Base-by-base conservation (phyloP, 2,329 filamentous ascomycete genomes). In the Cladorrhinum sp. region DNA sequence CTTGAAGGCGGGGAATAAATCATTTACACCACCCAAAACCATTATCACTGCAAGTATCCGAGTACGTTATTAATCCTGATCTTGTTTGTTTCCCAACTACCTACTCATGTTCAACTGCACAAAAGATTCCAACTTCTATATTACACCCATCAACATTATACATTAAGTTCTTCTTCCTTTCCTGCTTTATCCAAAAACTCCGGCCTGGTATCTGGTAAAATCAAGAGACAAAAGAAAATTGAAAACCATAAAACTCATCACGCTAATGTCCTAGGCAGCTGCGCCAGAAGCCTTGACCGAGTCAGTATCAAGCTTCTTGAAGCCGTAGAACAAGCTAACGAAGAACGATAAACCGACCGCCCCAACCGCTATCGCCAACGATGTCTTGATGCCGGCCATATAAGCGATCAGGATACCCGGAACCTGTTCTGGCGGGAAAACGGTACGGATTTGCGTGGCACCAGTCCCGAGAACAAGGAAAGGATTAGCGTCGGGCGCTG, bases 361-460 rank as follows among this genome's bases (percentile, higher is more conserved):
- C 23, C 22, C 24, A 16, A 50, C 16, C 22, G 49, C 49, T 24
- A 50, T 50, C 3, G 24, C 24, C 1, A 50, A 25, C 20, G 49
- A 24, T 16, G 24, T 27, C 24, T 50, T 50, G 49, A 50, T 50
- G 0, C 79, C 81, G 61, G 80, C 72, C 58, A 81, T 86, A 72
- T 89, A 89, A 0, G 82, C 83, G 0, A 67, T 57, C 9, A 86
- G 72, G 22, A 89, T 83, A 0, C 76, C 77, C 0, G 72, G 65
- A 0, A 87, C 70, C 60, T 75, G 76, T 24, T 80, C 68, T 0
- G 70, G 57, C 0, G 77, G 68, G 50, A 88, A 81, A 1, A 73
- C 72, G 3, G 53, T 53, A 64, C 81, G 78, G 20, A 90, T 71
- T 57, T 82, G 77, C 0, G 84, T 86, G 9, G 76, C 76, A 20